Base-by-base conservation (phyloP, 768 basidiomycete genomes). In the Rhizopogon salebrosus region DNA sequence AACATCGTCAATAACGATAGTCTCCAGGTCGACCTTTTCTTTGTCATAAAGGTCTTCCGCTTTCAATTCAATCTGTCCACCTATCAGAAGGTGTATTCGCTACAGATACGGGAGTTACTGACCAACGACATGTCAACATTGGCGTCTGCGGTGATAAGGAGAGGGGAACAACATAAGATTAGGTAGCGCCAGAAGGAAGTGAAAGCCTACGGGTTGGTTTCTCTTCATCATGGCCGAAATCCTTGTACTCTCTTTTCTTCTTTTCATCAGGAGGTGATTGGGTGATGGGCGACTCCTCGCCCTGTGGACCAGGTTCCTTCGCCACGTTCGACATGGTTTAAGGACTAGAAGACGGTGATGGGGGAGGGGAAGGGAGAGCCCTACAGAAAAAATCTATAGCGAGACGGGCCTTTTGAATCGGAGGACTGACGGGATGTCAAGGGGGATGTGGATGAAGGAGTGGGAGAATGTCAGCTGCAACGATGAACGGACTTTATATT, bases 21-120 rank as follows among this genome's bases (percentile, higher is more conserved):
- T 95, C 78, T 98, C 95, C 54, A 98, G 79, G 72, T 98, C 95
- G 72, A 98, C 95, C 77, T 98, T 98, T 74, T 98, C 95, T 76
- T 95, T 95, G 73, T 97, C 94, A 70, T 97, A 98, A 46, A 94
- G 73, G 69, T 95, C 92, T 71, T 94, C 92, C 3, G 92, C 91
- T 69, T 85, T 92, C 61, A 95, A 80, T 72, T 93, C 88, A 55
- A 95, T 94, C 82, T 77, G 51, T n/a, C 52, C 14, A 60, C 27
- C 4, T 20, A 40, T 35, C 7, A 41, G 2, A n/a, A 13, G 0
- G 8, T 29, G 40, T 3, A 5, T 35, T 16, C 42, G 39, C 39
- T 46, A 1, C 10, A 53, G 37, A 52, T 55, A 59, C 22, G 14
- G 22, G 36, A 56, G n/a, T 49, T 43, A 61, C 78, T 56, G 58